Conservation (phyloP, 2,329 filamentous ascomycete genomes). For the Calonectria leucothoes region DNA sequence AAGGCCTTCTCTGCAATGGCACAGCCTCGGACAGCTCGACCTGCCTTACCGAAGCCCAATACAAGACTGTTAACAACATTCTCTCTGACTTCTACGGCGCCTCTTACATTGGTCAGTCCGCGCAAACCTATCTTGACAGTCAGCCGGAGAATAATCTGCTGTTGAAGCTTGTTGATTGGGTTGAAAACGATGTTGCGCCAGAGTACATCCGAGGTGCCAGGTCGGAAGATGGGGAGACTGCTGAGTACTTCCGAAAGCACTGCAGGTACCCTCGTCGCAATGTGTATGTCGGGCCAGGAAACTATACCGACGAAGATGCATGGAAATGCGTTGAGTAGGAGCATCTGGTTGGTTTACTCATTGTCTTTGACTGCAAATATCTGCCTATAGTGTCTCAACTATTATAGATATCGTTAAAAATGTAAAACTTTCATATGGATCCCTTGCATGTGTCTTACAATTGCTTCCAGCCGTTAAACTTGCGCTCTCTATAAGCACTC, state of each 20-base stretch:
- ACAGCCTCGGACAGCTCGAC: neutral
- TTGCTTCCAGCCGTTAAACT: no score
- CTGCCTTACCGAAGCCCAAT: constrained; percentile 1
- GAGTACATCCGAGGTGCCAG: constrained; percentile 51
- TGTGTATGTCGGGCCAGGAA: constrained; percentile 41
- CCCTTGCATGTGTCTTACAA: no score
- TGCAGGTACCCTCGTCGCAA: constrained; percentile 49
- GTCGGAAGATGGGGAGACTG: constrained; percentile 41
- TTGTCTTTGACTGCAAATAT: neutral
- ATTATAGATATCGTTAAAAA: neutral
- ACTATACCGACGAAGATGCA: constrained; percentile 40
- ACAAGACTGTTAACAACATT: constrained; percentile 33
- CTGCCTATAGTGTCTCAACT: neutral
- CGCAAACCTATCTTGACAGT: constrained; percentile 25
- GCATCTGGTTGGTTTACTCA: no score
- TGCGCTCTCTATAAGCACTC: no score
- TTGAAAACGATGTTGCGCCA: constrained; percentile 55
- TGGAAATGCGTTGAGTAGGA: constrained; percentile 41
- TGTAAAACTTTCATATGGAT: neutral
- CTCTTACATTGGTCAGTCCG: constrained; percentile 44
- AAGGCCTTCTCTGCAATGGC: neutral
- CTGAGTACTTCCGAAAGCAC: constrained; percentile 45
- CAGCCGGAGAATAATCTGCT: constrained; percentile 57
- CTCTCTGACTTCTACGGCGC: constrained; percentile 48
- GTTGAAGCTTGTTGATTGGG: constrained; percentile 61